Base-by-base conservation (phyloP, 2,329 filamentous ascomycete genomes). In the Tolypocladium nubicola region DNA sequence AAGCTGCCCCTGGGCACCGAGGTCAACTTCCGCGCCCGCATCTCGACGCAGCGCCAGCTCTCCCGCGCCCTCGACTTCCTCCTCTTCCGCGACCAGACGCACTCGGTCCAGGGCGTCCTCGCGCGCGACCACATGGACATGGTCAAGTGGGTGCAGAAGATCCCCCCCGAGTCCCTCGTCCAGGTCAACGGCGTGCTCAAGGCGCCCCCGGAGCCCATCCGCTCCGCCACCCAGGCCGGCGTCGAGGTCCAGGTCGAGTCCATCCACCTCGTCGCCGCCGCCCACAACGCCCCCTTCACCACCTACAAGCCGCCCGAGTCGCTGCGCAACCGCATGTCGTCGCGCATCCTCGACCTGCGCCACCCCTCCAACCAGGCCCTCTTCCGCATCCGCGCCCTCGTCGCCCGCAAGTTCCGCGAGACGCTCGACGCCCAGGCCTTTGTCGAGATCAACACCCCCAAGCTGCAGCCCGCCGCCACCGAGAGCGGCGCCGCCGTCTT, bases 401-500 rank as follows among this genome's bases (percentile, higher is more conserved):
- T 96, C 57, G 86, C 88, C 64, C 87, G 87, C 64, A 79, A 88
- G 33, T 97, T 96, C 79, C 88, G 92, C 53, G 73, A 80, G 11
- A 84, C 87, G 2, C 80, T 97, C 1, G 88, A 93, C 63, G 78
- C 80, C 2, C 78, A 87, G 61, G 87, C 85, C 19, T 97, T 97
- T 69, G 87, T 96, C 59, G 92, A 97, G 72, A 96, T 97, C 59
- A 90, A 96, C 69, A 96, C 90, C 0, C 92, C 92, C 2, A 97
- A 96, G 74, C 77, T 97, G 49, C 90, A 96, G 75, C 89, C 90
- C 1, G 86, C 88, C 14, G 92, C 92, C 1, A 96, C 92, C 1
- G 92, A 97, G 71, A 96, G 89, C 52, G 92, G 92, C 52, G 87
- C 92, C 16, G 90, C 90, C 61, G 92, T 97, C 6, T 97, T 97